Percentiles rank a stretch among this genome's conserved stretches.
These are phyloP conservation scores for Metarhizium sp. DNA, from an alignment of 2,329 filamentous ascomycete genomes.

Conservation along the genomic window DNA sequence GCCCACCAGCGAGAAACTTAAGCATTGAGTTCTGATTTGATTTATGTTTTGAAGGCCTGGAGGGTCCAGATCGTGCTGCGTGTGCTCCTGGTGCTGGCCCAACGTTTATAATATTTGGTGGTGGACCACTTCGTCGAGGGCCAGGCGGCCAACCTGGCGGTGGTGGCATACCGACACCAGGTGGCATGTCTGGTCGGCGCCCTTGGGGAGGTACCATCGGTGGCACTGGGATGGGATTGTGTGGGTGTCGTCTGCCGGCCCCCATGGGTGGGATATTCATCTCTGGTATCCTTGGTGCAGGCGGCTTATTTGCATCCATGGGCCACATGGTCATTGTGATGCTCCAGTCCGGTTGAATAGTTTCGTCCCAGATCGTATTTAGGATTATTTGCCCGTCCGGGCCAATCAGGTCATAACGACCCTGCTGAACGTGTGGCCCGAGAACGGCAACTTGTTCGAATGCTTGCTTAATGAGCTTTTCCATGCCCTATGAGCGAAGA, in stretches of 20 bases:
- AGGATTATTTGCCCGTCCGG: conserved; percentile 77
- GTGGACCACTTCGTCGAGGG: conserved; percentile 1
- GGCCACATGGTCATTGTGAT: conserved; percentile 53
- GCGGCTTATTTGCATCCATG: conserved; percentile 30
- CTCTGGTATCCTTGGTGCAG: conserved; percentile 1
- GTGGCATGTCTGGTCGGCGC: conserved; percentile 4
- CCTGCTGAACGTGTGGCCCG: conserved; percentile 65
- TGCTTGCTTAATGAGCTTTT: conserved; percentile 76
- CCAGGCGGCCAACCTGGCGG: conserved; percentile 10
- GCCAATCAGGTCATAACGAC: conserved; percentile 72
- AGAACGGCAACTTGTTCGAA: conserved; percentile 72
- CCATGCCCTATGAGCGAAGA: conserved; percentile 59
- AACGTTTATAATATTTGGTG: conserved; percentile 10
- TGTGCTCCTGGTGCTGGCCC: neutral
- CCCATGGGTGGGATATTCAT: conserved; percentile 2
- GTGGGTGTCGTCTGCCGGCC: neutral
- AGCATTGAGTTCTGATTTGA: conserved; percentile 11
- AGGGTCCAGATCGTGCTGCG: neutral
- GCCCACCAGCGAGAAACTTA: conserved; percentile 12
- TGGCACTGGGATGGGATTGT: conserved; percentile 2
- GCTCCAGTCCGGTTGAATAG: conserved; percentile 60
- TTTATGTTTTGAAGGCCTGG: conserved; percentile 9
- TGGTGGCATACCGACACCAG: neutral
- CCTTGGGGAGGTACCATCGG: neutral
- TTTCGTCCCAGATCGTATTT: conserved; percentile 68